These are phyloP conservation scores for Musa beccarii DNA, from an alignment of 176 grass and related monocot genomes.

Conservation along the genomic window DNA sequence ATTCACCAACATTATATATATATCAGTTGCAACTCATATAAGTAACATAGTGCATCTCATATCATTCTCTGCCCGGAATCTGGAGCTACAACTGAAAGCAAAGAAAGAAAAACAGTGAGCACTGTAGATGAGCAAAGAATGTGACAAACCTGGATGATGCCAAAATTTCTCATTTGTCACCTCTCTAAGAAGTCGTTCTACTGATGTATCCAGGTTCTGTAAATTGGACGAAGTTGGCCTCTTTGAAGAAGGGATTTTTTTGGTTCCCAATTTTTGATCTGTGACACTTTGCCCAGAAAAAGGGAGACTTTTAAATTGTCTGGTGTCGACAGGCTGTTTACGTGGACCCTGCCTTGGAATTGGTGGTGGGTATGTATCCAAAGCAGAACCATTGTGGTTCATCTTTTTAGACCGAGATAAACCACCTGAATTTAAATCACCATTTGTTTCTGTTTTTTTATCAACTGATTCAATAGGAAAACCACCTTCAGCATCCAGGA, in stretches of 20 bases:
- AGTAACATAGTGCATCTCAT: not conserved
- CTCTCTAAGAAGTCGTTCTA: conserved; percentile 85
- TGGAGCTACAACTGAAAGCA: not conserved
- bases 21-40: not conserved
- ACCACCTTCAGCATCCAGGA: conserved; percentile 36
- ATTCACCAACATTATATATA: not conserved
- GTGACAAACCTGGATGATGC: conserved; percentile 74
- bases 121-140: not conserved
- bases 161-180: conserved; percentile 96
- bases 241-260: conserved; percentile 72
- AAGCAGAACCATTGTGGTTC: conserved; percentile 38
- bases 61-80: not conserved
- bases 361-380: conserved; percentile 33
- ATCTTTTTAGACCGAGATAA: conserved; percentile 40
- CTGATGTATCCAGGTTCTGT: conserved; percentile 77
- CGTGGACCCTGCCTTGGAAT: conserved; percentile 43
- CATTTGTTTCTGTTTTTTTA: conserved; percentile 62
- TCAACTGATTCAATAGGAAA: conserved; percentile 43
- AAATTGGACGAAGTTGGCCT: conserved; percentile 51
- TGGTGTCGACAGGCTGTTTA: conserved; percentile 52
- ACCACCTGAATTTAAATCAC: conserved; percentile 45
- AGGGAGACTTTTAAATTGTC: conserved; percentile 40
- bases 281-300: conserved; percentile 35
- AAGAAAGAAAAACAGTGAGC: not conserved
- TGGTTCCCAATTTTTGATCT: conserved; percentile 64